phyloP scores from a whole-genome alignment of 1,284 basidiomycete genomes.

The Blastosporella zonata region DNA sequence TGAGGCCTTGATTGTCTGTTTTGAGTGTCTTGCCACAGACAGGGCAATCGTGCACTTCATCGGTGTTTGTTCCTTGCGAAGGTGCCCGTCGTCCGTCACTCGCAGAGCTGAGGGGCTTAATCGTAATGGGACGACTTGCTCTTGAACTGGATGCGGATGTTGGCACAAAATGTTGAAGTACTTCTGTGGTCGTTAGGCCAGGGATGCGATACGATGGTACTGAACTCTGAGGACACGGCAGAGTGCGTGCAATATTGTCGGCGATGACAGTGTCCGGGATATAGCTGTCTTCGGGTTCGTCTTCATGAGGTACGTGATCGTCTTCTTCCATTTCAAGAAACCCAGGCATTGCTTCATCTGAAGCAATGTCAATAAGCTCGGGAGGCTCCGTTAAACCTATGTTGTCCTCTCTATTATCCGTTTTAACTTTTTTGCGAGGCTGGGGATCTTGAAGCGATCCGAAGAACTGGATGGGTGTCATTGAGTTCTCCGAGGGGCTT shows the following conservation, averaged over 20 bases:
- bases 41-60: slow-evolving; percentile 51
- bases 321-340: slow-evolving; percentile 50
- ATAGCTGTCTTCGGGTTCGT: slow-evolving; percentile 17
- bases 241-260: neutral
- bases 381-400: slow-evolving; percentile 13
- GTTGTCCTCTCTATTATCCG: slow-evolving; percentile 18
- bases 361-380: slow-evolving; percentile 18
- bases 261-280: neutral
- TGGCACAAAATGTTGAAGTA: neutral
- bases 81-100: neutral
- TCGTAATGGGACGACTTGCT: neutral
- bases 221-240: too few relatives aligned
- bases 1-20: slow-evolving; percentile 65
- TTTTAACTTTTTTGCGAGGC: slow-evolving; percentile 41
- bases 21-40: slow-evolving; percentile 56
- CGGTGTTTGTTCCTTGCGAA: neutral
- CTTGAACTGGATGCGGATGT: neutral
- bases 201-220: neutral
- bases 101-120: slow-evolving; percentile 4
- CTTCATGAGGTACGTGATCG: slow-evolving; percentile 26
- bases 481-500: neutral
- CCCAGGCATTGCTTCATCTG: slow-evolving; percentile 49
- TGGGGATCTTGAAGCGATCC: slow-evolving; percentile 31
- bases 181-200: slow-evolving; percentile 1
- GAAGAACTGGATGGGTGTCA: slow-evolving; percentile 48